Percentiles rank a stretch among this genome's conserved stretches.
These are phyloP conservation scores for Vitrella brassicaformis DNA, from an alignment of 73 alveolate genomes.

Conservation along the genomic window DNA sequence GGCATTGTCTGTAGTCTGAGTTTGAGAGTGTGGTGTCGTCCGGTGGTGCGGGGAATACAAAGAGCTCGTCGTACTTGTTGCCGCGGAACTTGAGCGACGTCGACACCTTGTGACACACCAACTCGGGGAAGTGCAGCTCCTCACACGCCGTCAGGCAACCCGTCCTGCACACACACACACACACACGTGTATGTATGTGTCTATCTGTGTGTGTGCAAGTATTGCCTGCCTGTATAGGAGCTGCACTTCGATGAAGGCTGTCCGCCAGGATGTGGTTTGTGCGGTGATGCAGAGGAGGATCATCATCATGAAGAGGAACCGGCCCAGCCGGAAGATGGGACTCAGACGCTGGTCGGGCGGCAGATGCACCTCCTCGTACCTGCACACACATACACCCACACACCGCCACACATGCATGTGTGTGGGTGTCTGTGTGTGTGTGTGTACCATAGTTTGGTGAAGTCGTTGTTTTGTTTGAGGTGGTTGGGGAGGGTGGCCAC, in stretches of 20 bases:
- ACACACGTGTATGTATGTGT: too few relatives aligned
- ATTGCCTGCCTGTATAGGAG: too few relatives aligned
- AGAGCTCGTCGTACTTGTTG: constrained; percentile 22
- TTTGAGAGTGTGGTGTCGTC: too few relatives aligned
- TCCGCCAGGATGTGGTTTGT: too few relatives aligned
- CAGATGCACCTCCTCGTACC: constrained; percentile 43
- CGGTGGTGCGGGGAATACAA: too few relatives aligned
- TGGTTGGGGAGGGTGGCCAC: background rate
- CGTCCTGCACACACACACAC: constrained; percentile 3
- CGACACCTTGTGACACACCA: constrained; percentile 11
- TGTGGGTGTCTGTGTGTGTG: background rate
- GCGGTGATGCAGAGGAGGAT: constrained; percentile 15
- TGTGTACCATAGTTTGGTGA: constrained; percentile 11
- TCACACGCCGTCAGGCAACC: constrained; percentile 38
- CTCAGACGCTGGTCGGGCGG: constrained; percentile 22
- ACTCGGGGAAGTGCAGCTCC: constrained; percentile 38
- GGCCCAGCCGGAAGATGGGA: constrained; percentile 9
- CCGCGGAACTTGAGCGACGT: constrained; percentile 36
- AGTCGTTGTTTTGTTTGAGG: constrained; percentile 37
- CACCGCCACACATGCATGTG: background rate
- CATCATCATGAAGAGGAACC: constrained; percentile 31
- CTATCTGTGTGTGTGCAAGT: too few relatives aligned
- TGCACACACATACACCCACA: background rate
- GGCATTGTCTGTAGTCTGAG: too few relatives aligned
- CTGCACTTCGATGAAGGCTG: too few relatives aligned